phyloP scores from a whole-genome alignment of 2,329 filamentous ascomycete genomes.

The Paracorniculantispora psalliotae region DNA sequence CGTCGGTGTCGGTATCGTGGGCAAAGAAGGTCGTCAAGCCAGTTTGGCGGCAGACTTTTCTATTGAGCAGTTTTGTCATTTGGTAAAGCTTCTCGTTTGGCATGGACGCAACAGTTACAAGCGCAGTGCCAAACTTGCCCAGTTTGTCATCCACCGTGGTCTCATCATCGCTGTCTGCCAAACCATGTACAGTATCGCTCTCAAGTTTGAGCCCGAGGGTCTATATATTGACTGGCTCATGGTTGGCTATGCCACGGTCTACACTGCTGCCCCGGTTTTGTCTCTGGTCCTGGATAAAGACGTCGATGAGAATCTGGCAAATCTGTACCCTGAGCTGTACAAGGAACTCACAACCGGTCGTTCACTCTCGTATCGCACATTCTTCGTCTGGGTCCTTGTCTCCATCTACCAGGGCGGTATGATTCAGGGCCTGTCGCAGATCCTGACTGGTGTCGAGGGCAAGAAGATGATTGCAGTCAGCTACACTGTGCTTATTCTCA shows the following conservation, averaged over 20 bases:
- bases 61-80: conserved; percentile 89
- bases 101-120: conserved; percentile 98
- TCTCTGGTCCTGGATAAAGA: conserved; percentile 92
- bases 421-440: conserved; percentile 89
- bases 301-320: conserved; percentile 88
- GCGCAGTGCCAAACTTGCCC: conserved; percentile 86
- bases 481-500: conserved; percentile 87
- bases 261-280: conserved; percentile 90
- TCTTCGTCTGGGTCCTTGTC: conserved; percentile 94
- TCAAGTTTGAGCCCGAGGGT: conserved; percentile 87
- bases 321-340: conserved; percentile 94
- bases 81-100: conserved; percentile 98
- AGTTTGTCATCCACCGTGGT: conserved; percentile 97
- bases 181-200: conserved; percentile 94
- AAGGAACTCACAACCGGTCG: conserved; percentile 90
- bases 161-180: conserved; percentile 94
- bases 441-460: conserved; percentile 74
- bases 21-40: conserved; percentile 94
- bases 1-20: conserved; percentile 95
- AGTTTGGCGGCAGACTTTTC: conserved; percentile 94
- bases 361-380: conserved; percentile 84
- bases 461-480: conserved; percentile 80
- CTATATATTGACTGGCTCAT: conserved; percentile 96
- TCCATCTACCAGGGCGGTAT: conserved; percentile 93
- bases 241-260: conserved; percentile 92